These are phyloP conservation scores for Penicillium sumatraense DNA, from an alignment of 2,329 filamentous ascomycete species.

Conservation along the genomic window DNA sequence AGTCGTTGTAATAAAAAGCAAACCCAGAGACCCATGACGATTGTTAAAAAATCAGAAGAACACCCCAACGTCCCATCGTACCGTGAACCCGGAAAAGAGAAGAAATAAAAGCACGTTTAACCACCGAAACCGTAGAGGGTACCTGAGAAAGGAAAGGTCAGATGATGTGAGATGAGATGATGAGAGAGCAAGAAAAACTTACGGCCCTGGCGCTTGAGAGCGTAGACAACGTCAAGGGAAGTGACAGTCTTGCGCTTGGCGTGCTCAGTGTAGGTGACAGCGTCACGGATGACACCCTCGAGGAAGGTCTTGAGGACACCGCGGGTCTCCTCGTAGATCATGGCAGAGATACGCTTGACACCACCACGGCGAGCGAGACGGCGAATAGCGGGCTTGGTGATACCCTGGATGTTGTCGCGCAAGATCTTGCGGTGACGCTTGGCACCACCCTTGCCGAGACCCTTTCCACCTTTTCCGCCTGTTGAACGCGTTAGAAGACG, in stretches of 20 bases:
- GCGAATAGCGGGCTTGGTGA: constrained; percentile 97
- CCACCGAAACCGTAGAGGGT: constrained; percentile 90
- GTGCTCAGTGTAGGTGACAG: constrained; percentile 82
- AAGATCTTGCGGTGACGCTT: constrained; percentile 99
- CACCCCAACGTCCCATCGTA: constrained; percentile 52
- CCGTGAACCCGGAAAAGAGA: constrained; percentile 49
- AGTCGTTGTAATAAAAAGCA: constrained; percentile 44
- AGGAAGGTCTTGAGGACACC: constrained; percentile 85
- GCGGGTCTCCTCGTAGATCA: constrained; percentile 85
- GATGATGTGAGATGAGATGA: constrained; percentile 11
- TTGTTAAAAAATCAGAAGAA: constrained; percentile 45
- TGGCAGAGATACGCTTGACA: constrained; percentile 99
- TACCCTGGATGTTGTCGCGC: constrained; percentile 99
- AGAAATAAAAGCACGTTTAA: constrained; percentile 57
- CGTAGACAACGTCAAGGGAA: constrained; percentile 66
- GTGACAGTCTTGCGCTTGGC: constrained; percentile 68
- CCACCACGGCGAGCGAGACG: constrained; percentile 98
- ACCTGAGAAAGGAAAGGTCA: constrained; percentile 42
- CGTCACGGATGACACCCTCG: constrained; percentile 78
- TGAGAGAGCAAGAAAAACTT: constrained; percentile 21
- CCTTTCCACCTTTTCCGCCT: constrained; percentile 97
- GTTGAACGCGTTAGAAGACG: constrained; percentile 30
- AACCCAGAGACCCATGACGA: constrained; percentile 49
- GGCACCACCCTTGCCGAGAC: constrained; percentile 96
- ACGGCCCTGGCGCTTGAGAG: constrained; percentile 67